Base-by-base conservation (phyloP, 2,329 filamentous ascomycete species). In the Periconia sp. region DNA sequence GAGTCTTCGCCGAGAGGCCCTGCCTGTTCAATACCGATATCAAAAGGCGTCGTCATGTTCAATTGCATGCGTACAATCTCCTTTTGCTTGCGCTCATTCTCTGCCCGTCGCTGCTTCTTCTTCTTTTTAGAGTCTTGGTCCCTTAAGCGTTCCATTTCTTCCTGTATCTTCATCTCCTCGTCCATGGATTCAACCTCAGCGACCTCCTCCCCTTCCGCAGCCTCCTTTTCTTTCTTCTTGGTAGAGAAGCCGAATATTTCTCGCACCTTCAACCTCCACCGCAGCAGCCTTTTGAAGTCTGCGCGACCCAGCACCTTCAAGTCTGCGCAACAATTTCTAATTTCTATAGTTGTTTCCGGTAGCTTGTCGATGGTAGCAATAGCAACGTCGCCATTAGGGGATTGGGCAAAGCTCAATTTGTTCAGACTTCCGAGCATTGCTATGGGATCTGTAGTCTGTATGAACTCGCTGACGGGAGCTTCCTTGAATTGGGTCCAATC, bases 61-160 rank as follows among this genome's bases (percentile, higher is more conserved):
- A 99, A 84, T 71, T 99, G 94, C 87, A 99, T 87, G 23, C 94
- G 85, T n/a, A 95, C 80, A 47, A 97, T 90, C 54, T 97, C 94
- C 57, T 89, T 94, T 57, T 94, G 89, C 72, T 95, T 97, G 69
- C 85, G 85, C 70, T 99, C 94, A 54, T 99, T 99, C 47, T 95
- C 91, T 59, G 81, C 88, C 53, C 92, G 82, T 56, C 87, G 84
- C 61, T 95, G 88, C 58, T 90, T 87, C 74, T 91, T 95, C 71
- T 85, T 92, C 57, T 85, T 85, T 16, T 86, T 70, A 30, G 74
- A 83, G 52, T 94, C 88, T 60, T 85, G 87, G 18, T 97, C 91
- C 55, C 88, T 88, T 61, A 97, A 77, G 3, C 80, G 80, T 59
- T 95, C 86, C 21, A 99, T 74, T 54, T 97, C 89, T 65, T 95